Evolutionary conservation across 805 yeast species (phyloP).

Genomic region (Saccharomycopsis sp.): DNA sequence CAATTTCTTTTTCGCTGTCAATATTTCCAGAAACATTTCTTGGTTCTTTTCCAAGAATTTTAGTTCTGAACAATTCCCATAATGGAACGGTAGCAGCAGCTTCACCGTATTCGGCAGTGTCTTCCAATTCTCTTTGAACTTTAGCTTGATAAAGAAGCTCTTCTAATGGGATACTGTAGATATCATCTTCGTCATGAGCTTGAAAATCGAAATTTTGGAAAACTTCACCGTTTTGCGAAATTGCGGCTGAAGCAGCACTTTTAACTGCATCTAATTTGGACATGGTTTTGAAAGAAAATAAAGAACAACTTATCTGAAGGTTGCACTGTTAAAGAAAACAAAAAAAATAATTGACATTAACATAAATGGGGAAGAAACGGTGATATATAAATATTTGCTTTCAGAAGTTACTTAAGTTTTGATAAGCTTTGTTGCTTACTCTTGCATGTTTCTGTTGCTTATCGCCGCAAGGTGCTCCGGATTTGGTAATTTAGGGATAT

Average conservation of each 20-base stretch:
- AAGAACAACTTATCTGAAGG: too few species aligned
- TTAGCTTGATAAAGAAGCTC: slow-evolving; percentile 8
- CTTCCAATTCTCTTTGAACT: slow-evolving; percentile 8
- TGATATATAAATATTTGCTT: too few species aligned
- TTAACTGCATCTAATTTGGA: slow-evolving; percentile 2
- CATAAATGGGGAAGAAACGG: too few species aligned
- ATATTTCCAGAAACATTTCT: too few species aligned
- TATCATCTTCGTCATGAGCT: not conserved
- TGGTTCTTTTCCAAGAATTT: slow-evolving; percentile 7
- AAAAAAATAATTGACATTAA: too few species aligned
- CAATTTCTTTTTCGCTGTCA: not conserved
- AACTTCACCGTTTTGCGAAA: slow-evolving; percentile 1
- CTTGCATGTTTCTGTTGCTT: too few species aligned
- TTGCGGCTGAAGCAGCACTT: slow-evolving; percentile 12
- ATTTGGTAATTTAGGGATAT: too few species aligned
- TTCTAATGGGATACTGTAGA: slow-evolving; percentile 5
- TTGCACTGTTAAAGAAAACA: too few species aligned
- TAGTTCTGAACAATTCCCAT: slow-evolving; percentile 2
- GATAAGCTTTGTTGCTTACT: too few species aligned
- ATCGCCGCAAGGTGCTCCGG: too few species aligned
- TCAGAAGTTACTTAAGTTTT: too few species aligned
- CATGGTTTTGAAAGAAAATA: too few species aligned
- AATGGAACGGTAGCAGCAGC: slow-evolving; percentile 12
- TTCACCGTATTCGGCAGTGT: slow-evolving; percentile 9
- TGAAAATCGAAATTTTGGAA: not conserved